phyloP scores from a whole-genome alignment of 1,284 basidiomycete species.

The Psilocybe mexicana region DNA sequence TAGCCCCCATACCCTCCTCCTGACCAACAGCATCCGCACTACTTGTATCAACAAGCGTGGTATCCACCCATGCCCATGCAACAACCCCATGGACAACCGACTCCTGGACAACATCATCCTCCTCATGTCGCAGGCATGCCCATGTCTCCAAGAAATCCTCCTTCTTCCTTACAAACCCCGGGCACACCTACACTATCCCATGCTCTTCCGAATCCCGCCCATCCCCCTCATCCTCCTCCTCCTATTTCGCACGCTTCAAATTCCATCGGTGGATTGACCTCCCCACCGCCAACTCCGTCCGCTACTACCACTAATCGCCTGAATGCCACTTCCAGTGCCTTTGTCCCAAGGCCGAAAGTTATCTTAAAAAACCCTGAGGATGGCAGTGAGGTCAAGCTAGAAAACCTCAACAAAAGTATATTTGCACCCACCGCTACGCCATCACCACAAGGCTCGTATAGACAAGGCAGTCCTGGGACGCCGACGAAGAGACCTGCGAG shows the following conservation, averaged over 20 bases:
- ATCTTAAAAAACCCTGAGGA: constrained; percentile 50
- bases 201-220: constrained; percentile 47
- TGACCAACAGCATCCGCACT: constrained; percentile 27
- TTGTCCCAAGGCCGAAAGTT: constrained; percentile 58
- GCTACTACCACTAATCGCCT: constrained; percentile 46
- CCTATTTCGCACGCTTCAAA: constrained; percentile 49
- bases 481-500: constrained; percentile 41
- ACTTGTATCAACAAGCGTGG: constrained; percentile 27
- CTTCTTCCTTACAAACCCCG: constrained; percentile 54
- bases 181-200: constrained; percentile 67
- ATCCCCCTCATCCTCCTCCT: constrained; percentile 52
- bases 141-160: constrained; percentile 66
- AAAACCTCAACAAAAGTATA: constrained; percentile 42
- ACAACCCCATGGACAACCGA: constrained; percentile 34
- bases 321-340: constrained; percentile 62
- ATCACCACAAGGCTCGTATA: constrained; percentile 37
- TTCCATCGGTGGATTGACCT: constrained; percentile 51
- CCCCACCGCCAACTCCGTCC: constrained; percentile 70
- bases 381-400: constrained; percentile 62
- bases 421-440: constrained; percentile 42
- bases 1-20: constrained; percentile 19
- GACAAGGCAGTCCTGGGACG: constrained; percentile 39
- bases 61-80: constrained; percentile 33
- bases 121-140: constrained; percentile 39
- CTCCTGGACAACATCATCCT: constrained; percentile 30